Percentiles rank a stretch among this genome's conserved stretches.
Conservation (phyloP, 805 yeast species). For the Myxozyma vanderwaltii region DNA sequence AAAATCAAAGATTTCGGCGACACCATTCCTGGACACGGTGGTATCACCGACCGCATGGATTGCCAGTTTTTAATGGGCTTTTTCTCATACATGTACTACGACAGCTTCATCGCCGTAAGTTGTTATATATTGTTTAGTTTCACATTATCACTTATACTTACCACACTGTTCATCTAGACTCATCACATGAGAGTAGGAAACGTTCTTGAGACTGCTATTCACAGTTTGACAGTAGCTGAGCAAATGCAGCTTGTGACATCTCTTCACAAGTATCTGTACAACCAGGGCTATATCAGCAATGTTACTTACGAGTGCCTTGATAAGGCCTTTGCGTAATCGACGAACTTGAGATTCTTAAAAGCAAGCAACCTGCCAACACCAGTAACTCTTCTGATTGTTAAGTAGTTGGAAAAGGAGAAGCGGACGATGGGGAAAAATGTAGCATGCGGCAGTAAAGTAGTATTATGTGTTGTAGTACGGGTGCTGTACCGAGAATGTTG, state of each 20-base stretch:
- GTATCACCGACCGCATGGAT: slow-evolving; percentile 95
- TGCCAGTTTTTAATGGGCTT: slow-evolving; percentile 98
- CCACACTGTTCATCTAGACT: slow-evolving; percentile 1
- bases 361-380: too few relatives aligned
- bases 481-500: background rate
- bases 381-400: too few relatives aligned
- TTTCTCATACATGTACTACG: slow-evolving; percentile 87
- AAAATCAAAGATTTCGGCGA: slow-evolving; percentile 97
- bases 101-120: slow-evolving; percentile 73
- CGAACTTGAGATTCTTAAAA: too few relatives aligned
- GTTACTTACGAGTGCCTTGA: slow-evolving; percentile 33
- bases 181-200: slow-evolving; percentile 62
- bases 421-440: background rate
- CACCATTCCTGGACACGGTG: slow-evolving; percentile 99
- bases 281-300: slow-evolving; percentile 37
- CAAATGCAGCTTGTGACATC: slow-evolving; percentile 62
- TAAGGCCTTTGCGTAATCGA: background rate
- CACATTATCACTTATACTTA: background rate
- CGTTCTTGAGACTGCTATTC: slow-evolving; percentile 71
- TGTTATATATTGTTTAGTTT: too few relatives aligned
- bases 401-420: background rate
- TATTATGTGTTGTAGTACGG: too few relatives aligned
- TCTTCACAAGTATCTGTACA: slow-evolving; percentile 56
- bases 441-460: background rate
- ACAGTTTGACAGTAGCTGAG: slow-evolving; percentile 67